Evolutionary conservation across 257 asterid genomes (phyloP), one percentile per base, ranked within the genome.

Genomic region (Solanum lycopersicoides): DNA sequence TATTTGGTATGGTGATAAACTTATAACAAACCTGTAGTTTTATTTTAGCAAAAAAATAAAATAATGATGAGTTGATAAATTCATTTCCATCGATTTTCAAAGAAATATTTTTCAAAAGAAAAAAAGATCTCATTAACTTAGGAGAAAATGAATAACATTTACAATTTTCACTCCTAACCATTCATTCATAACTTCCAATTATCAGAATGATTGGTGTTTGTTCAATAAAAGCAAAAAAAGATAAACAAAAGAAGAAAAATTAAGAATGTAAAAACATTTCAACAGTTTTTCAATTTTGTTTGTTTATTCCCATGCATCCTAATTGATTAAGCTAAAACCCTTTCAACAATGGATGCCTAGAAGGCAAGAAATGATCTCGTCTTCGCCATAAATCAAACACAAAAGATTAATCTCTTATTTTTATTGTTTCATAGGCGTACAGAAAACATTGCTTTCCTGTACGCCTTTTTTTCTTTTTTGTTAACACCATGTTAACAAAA

Each of bases 381-480:
- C 53, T 37, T 74, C 53, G 9, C 11, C 82, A 21, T 74, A 74
- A 37, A 74, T 74, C 53, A 74, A 74, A 74, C 32, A 74, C 82
- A 37, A 74, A 74, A 74, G 82, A 74, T n/a, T 15, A 63, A 74
- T 74, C 32, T 20, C 32, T 74, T 20, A 20, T 9, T 73, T 35
- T 73, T 37, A 71, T 73, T 73, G 47, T 41, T 41, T 74, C 82
- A 10, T 35, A 32, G 75, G 75, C 28, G 16, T 73, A 73, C 80
- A 73, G 80, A 73, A 35, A 72, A 72, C 79, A 72, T 72, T 73
- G 80, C 12, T 73, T 72, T 73, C 80, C 28, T 73, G 80, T 73
- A 73, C 95, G 95, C 97, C 93, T 83, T 39, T 34, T 66, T 15
- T 5, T 75, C 34, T 25, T 44, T 44, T 47, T 47, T 80, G 85